Evolutionary conservation across 192 early-diverging fungal genomes (phyloP), one percentile per base, ranked within the genome.

Genomic region (Bifiguratus adelaidae): DNA sequence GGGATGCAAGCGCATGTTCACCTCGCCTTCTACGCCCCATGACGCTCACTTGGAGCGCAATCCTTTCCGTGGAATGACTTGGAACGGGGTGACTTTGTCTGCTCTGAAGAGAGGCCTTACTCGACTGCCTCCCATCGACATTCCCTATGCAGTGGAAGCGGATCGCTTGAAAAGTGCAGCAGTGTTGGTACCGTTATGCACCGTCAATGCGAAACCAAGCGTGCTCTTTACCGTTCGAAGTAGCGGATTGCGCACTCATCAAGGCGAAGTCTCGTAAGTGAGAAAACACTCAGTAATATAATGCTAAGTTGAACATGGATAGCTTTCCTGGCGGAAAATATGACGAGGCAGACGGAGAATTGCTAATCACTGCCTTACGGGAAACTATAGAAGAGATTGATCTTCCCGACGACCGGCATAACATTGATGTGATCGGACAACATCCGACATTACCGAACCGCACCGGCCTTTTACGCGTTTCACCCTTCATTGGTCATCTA

Each of bases 351-450:
- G 27, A 27, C 20, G 16, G 21, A 0, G n/a, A n/a, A n/a, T n/a
- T 75, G 7, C 56, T 71, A 28, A 63, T 53, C 19, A 81, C 92
- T 3, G 86, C 87, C 18, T 49, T 95, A 22, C 71, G 92, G 12
- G 92, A 92, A 56, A 85, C 86, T 3, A 29, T 55, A 22, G 89
- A 95, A 50, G 92, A 95, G 56, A 70, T 90, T 8, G 76, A 70
- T 0, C 53, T 92, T 7, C 30, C 26, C 0, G 35, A 54, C 0
- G 45, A 47, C 4, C n/a, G n/a, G n/a, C n/a, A n/a, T n/a, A 19
- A 52, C 4, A 61, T 92, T 0, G 61, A 70, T 5, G 54, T 89
- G 6, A 48, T 91, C 2, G 88, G 88, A 6, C 42, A 54, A 38
- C 64, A 83, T 53, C 67, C 69, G 2, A 36, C 70, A 21, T 41